Conservation (phyloP, 306 rosid species). For the Cicer cuneatum region DNA sequence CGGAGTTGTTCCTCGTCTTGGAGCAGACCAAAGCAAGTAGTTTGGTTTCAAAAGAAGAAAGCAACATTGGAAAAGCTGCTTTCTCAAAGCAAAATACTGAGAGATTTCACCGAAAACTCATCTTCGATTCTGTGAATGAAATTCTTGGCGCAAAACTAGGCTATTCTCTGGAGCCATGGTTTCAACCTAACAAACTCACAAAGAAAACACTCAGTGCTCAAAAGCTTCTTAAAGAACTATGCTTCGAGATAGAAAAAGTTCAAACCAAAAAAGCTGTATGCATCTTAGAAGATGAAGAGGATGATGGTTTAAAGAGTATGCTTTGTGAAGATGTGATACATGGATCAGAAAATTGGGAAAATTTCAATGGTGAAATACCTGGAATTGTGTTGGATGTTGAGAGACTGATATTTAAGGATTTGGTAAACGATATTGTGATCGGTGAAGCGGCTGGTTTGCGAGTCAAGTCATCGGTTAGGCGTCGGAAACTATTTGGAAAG, state of each 20-base stretch:
- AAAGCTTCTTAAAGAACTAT: conserved; percentile 82
- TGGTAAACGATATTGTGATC: conserved; percentile 71
- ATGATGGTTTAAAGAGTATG: conserved; percentile 58
- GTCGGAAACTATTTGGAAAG: conserved; percentile 68
- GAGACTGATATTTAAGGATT: conserved; percentile 78
- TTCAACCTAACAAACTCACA: conserved; percentile 59
- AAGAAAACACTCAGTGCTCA: conserved; percentile 71
- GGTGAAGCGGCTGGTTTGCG: conserved; percentile 71
- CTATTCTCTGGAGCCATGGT: conserved; percentile 61
- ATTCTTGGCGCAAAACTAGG: conserved; percentile 65
- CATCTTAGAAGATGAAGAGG: conserved; percentile 58
- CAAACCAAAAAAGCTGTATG: conserved; percentile 60
- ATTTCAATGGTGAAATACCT: conserved; percentile 63
- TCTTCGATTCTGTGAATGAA: conserved; percentile 86
- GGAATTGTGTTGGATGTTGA: conserved; percentile 75
- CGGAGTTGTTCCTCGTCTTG: conserved; percentile 81
- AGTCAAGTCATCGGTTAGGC: conserved; percentile 62
- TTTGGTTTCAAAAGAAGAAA: conserved; percentile 61
- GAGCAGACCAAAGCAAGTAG: conserved; percentile 88
- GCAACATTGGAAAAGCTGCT: conserved; percentile 46
- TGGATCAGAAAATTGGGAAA: conserved; percentile 65
- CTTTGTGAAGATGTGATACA: conserved; percentile 66
- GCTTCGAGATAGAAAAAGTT: conserved; percentile 68
- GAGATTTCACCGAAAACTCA: conserved; percentile 74
- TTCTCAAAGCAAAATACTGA: conserved; percentile 48